Conservation (phyloP, 176 grass and related monocot species). For the Echinochloa phyllopogon region DNA sequence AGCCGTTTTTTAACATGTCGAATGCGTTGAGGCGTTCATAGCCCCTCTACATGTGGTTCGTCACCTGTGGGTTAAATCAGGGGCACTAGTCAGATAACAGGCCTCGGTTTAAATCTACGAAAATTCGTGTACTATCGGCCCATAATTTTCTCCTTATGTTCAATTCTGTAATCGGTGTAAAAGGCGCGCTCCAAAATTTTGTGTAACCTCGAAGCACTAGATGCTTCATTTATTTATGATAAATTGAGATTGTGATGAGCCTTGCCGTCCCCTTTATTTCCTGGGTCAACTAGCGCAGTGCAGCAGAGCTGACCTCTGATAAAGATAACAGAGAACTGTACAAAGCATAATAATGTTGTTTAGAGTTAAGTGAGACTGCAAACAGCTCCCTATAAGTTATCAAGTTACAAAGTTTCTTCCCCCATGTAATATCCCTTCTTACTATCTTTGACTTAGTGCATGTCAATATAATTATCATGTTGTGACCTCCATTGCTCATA, state of each 20-base stretch:
- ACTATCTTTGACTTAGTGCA: no score
- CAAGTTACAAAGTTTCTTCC: no score
- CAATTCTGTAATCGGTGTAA: neutral
- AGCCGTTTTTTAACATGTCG: slow-evolving; percentile 46
- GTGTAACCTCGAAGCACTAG: neutral
- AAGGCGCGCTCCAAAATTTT: neutral
- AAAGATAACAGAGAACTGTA: neutral
- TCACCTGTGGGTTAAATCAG: neutral
- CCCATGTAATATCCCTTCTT: no score
- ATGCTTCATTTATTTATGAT: neutral
- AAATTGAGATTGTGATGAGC: neutral
- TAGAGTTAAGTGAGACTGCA: neutral
- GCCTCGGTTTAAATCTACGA: neutral
- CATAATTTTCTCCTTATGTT: neutral
- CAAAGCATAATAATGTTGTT: neutral
- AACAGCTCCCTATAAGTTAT: neutral
- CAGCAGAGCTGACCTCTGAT: no score
- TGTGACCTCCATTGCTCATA: no score
- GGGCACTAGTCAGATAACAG: neutral
- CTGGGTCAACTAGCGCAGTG: neutral
- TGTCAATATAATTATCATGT: no score
- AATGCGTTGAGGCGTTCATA: neutral
- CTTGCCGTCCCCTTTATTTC: neutral
- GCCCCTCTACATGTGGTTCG: neutral
- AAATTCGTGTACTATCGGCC: neutral